Evolutionary conservation across 2,329 filamentous ascomycete species (phyloP).

Genomic region (Colletotrichum spinosum): DNA sequence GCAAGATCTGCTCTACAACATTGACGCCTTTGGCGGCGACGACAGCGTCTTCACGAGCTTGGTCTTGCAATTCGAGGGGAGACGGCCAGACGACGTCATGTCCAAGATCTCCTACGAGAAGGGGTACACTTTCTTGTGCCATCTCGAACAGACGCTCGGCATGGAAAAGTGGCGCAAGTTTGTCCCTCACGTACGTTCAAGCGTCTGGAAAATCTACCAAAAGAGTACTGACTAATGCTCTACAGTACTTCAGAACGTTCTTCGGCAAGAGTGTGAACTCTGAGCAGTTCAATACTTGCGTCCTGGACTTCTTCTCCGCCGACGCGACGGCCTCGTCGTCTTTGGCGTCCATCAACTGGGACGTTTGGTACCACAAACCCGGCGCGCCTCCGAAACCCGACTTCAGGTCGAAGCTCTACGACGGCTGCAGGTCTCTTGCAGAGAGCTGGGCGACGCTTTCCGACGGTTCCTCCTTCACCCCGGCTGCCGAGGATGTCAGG

Average conservation of each 20-base stretch:
- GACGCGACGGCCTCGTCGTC: constrained; percentile 1
- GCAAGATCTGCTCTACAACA: constrained; percentile 24
- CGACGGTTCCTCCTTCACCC: not conserved
- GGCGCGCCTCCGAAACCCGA: constrained; percentile 18
- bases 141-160: constrained; percentile 13
- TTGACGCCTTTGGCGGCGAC: constrained; percentile 11
- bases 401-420: constrained; percentile 8
- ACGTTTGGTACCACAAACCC: constrained; percentile 10
- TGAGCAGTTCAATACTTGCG: constrained; percentile 10
- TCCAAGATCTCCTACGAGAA: constrained; percentile 29
- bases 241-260: constrained; percentile 20
- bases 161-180: constrained; percentile 23
- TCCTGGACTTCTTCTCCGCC: constrained; percentile 9
- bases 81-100: constrained; percentile 23
- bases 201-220: too few species aligned
- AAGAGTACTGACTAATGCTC: not conserved
- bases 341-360: constrained; percentile 4
- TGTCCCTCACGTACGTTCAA: constrained; percentile 15
- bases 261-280: constrained; percentile 11
- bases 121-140: constrained; percentile 19
- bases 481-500: constrained; percentile 10
- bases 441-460: constrained; percentile 1
- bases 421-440: not conserved
- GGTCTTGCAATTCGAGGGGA: constrained; percentile 14
- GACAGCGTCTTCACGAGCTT: constrained; percentile 16